Conservation (phyloP, 169 alveolate species). For the Plasmodium coatneyi region DNA sequence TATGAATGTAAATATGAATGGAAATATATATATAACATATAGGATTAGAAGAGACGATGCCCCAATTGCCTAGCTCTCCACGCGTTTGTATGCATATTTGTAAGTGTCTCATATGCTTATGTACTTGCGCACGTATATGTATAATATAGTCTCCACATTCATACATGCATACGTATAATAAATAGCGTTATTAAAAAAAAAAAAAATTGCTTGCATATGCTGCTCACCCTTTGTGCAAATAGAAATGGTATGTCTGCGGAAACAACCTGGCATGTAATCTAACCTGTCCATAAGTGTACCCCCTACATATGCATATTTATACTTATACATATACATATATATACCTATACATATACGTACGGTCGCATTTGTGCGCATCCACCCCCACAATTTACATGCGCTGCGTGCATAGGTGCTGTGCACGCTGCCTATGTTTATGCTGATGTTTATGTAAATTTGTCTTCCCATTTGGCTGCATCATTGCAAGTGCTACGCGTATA, state of each 20-base stretch:
- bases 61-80: background rate
- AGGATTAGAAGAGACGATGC: background rate
- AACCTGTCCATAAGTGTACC: background rate
- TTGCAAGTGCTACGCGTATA: background rate
- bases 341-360: slow-evolving; percentile 9
- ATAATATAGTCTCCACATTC: background rate
- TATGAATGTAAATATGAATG: background rate
- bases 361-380: background rate
- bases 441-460: background rate
- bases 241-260: background rate
- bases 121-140: background rate
- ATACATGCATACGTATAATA: slow-evolving; percentile 2
- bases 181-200: background rate
- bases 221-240: background rate
- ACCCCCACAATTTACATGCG: background rate
- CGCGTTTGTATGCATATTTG: background rate
- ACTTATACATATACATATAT: slow-evolving; percentile 7
- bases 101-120: background rate
- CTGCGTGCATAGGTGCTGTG: background rate
- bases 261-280: background rate
- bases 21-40: background rate
- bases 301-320: background rate
- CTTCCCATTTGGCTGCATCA: background rate
- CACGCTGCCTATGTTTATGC: background rate
- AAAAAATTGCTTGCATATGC: background rate